Evolutionary conservation across 163 green algal genomes (phyloP), one percentile per base, ranked within the genome.

Genomic region (Scenedesmus sp.): DNA sequence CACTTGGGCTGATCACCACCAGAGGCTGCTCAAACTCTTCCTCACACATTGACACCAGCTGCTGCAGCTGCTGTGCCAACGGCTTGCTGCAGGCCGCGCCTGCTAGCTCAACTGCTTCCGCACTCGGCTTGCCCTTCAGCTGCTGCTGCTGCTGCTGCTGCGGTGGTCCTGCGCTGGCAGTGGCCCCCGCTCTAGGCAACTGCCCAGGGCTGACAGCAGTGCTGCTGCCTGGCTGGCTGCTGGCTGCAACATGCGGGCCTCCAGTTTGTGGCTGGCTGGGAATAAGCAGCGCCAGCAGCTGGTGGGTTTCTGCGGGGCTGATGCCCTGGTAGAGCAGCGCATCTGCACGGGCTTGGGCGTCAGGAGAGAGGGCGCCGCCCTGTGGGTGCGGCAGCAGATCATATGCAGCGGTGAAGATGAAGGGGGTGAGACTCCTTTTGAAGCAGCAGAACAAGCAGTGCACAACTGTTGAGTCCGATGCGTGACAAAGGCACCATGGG

Each of bases 61-160:
- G 78, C 56, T 86, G 59, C 59, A 91, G 59, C 78, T 87, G 78
- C n/a, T 82, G 53, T 46, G 79, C 79, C n/a, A 91, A 26, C 3
- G 56, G 30, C 33, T 24, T 56, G 46, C 40, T 59, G 79, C 87
- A 80, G 30, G 87, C 87, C 51, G 10, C 68, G 13, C 35, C 83
- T 61, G 83, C 83, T 65, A 44, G 43, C 44, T 76, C 53, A 42
- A 59, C n/a, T 40, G 70, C 44, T 37, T 1, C 79, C 44, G 79
- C 56, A 40, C 53, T 61, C 20, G 72, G 46, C 72, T 81, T 59
- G 18, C 18, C 49, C 33, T 78, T 22, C 40, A n/a, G 42, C 42
- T 65, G 87, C 59, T 40, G 53, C 53, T 70, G 56, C n/a, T n/a
- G n/a, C n/a, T n/a, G n/a, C n/a, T n/a, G n/a, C n/a, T n/a, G n/a